Evolutionary conservation across 768 basidiomycete genomes (phyloP).

Genomic region (Tephrocybe rancida): DNA sequence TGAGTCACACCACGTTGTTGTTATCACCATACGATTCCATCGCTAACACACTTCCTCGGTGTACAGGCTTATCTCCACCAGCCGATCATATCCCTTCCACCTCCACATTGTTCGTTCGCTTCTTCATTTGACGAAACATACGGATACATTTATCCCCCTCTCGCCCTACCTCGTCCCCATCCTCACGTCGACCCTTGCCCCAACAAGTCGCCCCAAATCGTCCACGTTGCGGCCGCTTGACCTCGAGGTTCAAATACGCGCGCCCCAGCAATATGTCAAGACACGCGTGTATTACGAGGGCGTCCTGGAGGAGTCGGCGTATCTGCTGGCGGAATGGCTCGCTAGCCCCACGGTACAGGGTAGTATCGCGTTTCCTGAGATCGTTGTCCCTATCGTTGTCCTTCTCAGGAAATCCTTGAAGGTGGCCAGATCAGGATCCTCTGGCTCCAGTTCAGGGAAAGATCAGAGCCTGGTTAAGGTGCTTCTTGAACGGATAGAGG

Average conservation of each 20-base stretch:
- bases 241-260: slow-evolving; percentile 83
- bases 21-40: slow-evolving; percentile 6
- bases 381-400: slow-evolving; percentile 77
- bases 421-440: slow-evolving; percentile 42
- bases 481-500: slow-evolving; percentile 86
- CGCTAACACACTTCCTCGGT: slow-evolving; percentile 15
- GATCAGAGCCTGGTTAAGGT: slow-evolving; percentile 68
- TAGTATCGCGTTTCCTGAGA: slow-evolving; percentile 93
- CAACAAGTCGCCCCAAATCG: slow-evolving; percentile 73
- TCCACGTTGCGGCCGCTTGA: slow-evolving; percentile 89
- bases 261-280: slow-evolving; percentile 85
- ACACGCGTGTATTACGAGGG: slow-evolving; percentile 87
- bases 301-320: slow-evolving; percentile 79
- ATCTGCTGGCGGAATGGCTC: slow-evolving; percentile 83
- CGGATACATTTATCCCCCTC: slow-evolving; percentile 84
- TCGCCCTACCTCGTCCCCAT: slow-evolving; percentile 87
- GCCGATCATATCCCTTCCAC: slow-evolving; percentile 94
- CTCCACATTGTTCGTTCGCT: slow-evolving; percentile 90
- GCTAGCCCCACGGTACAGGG: slow-evolving; percentile 69
- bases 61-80: slow-evolving; percentile 81
- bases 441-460: slow-evolving; percentile 42
- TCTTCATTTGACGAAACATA: slow-evolving; percentile 82
- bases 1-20: slow-evolving; percentile 38
- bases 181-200: slow-evolving; percentile 70
- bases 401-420: slow-evolving; percentile 78